Conservation (phyloP, 495 filamentous ascomycete species). For the Apiosordaria backusii region DNA sequence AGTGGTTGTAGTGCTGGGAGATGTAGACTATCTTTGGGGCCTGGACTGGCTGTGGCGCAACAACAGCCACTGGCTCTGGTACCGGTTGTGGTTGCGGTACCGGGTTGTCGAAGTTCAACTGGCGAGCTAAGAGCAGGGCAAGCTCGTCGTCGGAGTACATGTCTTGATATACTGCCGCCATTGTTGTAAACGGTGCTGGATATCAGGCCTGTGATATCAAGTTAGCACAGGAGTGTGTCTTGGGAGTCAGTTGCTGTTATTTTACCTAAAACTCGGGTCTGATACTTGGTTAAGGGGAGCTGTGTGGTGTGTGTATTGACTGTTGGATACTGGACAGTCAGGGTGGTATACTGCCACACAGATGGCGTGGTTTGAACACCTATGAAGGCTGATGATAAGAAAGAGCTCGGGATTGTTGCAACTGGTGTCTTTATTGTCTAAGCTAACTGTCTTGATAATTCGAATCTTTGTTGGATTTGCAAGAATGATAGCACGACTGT, state of each 20-base stretch:
- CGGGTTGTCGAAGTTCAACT: slow-evolving; percentile 51
- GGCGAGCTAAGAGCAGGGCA: slow-evolving; percentile 60
- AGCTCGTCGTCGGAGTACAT: slow-evolving; percentile 63
- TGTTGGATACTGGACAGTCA: background rate
- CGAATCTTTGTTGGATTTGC: background rate
- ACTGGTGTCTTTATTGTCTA: background rate
- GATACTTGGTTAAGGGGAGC: background rate
- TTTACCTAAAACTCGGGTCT: background rate
- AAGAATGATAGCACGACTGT: background rate
- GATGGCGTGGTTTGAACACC: background rate
- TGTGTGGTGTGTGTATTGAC: background rate
- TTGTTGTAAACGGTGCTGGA: slow-evolving; percentile 21
- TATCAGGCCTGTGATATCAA: slow-evolving; percentile 11
- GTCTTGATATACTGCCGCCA: slow-evolving; percentile 39
- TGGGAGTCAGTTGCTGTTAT: slow-evolving; percentile 14
- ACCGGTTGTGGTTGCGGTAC: slow-evolving; percentile 22
- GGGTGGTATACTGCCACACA: background rate
- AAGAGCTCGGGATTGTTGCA: background rate
- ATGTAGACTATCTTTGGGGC: slow-evolving; percentile 56
- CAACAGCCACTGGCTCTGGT: slow-evolving; percentile 28
- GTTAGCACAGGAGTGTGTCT: slow-evolving; percentile 1
- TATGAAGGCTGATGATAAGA: background rate
- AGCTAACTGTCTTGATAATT: background rate
- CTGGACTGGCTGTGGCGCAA: slow-evolving; percentile 31
- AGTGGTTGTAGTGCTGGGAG: slow-evolving; percentile 74